These are phyloP conservation scores for Atkinsonella texensis DNA, from an alignment of 2,329 filamentous ascomycete species.

Conservation along the genomic window DNA sequence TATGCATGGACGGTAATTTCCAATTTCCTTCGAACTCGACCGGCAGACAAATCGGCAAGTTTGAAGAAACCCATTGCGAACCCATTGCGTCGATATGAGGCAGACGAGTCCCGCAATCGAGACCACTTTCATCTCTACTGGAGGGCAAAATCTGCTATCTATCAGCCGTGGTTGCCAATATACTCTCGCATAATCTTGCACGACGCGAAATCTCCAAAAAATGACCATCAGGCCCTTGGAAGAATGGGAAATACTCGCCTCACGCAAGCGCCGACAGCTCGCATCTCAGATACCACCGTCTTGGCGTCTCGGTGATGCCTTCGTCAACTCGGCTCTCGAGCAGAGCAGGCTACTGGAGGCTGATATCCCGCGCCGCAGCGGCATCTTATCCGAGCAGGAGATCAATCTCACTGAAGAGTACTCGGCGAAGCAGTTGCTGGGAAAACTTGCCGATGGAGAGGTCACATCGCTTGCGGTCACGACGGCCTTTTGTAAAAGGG, in stretches of 20 bases:
- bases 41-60: too few species aligned
- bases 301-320: conserved; percentile 3
- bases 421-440: conserved; percentile 23
- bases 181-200: not conserved
- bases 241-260: conserved; percentile 1
- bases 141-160: too few species aligned
- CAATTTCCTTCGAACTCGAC: too few species aligned
- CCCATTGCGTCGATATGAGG: too few species aligned
- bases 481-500: conserved; percentile 18
- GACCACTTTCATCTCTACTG: too few species aligned
- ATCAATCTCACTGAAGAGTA: conserved; percentile 32
- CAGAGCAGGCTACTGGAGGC: conserved; percentile 1
- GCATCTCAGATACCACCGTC: conserved; percentile 2
- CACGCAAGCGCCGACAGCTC: conserved; percentile 1
- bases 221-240: not conserved
- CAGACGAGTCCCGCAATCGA: too few species aligned
- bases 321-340: not conserved
- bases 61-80: too few species aligned
- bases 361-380: conserved; percentile 13
- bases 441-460: conserved; percentile 19
- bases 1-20: too few species aligned
- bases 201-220: not conserved
- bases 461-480: conserved; percentile 25
- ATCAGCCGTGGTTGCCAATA: too few species aligned
- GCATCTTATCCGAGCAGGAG: conserved; percentile 28